These are phyloP conservation scores for Starmerella bombi DNA, from an alignment of 805 yeast species.

Conservation along the genomic window DNA sequence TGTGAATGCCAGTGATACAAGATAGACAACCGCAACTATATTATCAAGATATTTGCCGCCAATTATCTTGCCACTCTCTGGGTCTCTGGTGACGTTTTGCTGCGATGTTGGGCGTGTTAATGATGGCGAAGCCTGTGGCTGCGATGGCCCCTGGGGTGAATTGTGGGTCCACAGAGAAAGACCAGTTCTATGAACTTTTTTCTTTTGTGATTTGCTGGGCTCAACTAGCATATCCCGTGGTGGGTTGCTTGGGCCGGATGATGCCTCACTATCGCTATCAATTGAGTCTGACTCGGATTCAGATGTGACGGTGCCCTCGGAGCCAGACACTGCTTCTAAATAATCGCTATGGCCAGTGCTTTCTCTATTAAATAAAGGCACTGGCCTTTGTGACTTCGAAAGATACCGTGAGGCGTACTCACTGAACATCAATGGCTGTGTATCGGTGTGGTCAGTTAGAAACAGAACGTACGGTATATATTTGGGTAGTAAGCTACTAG, in stretches of 20 bases:
- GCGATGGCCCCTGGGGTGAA: too few species aligned
- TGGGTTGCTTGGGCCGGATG: constrained; percentile 17
- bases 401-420: constrained; percentile 29
- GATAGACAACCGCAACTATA: constrained; percentile 13
- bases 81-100: too few species aligned
- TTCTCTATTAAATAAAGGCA: constrained; percentile 22
- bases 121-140: too few species aligned
- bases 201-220: constrained; percentile 2
- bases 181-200: constrained; percentile 4
- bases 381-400: constrained; percentile 26
- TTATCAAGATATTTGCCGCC: constrained; percentile 12
- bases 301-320: constrained; percentile 9
- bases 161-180: constrained; percentile 15
- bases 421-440: constrained; percentile 21
- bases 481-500: too few species aligned
- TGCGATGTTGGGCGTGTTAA: too few species aligned
- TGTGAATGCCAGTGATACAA: constrained; percentile 14
- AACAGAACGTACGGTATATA: too few species aligned
- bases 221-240: constrained; percentile 26
- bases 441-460: too few species aligned
- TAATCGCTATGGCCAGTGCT: constrained; percentile 17
- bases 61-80: neutral
- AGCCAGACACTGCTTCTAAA: constrained; percentile 15
- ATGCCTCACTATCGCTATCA: constrained; percentile 6
- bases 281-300: constrained; percentile 11